A percentile compares a stretch with the other conserved stretches of the same genome.
phyloP scores from a whole-genome alignment of 495 filamentous ascomycete species.

The Penicillium malachiteum region DNA sequence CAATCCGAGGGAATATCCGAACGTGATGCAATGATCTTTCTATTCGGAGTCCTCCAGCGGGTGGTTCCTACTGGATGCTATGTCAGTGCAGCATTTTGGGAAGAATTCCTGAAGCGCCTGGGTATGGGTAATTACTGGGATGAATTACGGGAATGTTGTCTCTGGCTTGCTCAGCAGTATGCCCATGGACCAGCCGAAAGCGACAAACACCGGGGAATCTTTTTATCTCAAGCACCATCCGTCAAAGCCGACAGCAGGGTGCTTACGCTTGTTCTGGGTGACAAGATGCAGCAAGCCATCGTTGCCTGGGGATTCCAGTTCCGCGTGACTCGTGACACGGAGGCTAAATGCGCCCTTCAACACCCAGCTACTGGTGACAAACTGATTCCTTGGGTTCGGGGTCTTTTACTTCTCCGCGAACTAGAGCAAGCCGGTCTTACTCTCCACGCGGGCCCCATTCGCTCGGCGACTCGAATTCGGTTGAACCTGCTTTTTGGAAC shows the following conservation, averaged over 20 bases:
- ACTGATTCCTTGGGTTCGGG: constrained; percentile 47
- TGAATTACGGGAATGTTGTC: constrained; percentile 36
- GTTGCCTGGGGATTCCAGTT: constrained; percentile 60
- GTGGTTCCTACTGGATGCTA: constrained; percentile 29
- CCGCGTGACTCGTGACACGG: constrained; percentile 21
- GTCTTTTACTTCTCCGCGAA: constrained; percentile 50
- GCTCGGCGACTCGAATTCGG: constrained; percentile 46
- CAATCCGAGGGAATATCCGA: constrained; percentile 14
- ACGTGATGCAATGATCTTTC: constrained; percentile 31
- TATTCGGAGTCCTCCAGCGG: constrained; percentile 36
- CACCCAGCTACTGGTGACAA: constrained; percentile 10
- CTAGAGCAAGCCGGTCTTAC: constrained; percentile 46
- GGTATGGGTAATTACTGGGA: constrained; percentile 39
- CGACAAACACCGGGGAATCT: neutral
- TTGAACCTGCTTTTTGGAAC: constrained; percentile 50
- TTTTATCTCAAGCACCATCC: neutral
- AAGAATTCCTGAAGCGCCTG: constrained; percentile 42
- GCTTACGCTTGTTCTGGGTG: constrained; percentile 45
- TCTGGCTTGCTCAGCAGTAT: constrained; percentile 46
- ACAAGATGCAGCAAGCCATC: constrained; percentile 49
- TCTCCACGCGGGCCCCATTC: constrained; percentile 36
- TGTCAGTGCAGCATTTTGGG: constrained; percentile 38
- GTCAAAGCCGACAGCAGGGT: constrained; percentile 19
- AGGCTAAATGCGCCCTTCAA: neutral
- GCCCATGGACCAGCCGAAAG: constrained; percentile 4